A percentile compares a stretch with the other conserved stretches of the same genome.
phyloP scores from a whole-genome alignment of 139 green algal species.

The Microglena sp. region DNA sequence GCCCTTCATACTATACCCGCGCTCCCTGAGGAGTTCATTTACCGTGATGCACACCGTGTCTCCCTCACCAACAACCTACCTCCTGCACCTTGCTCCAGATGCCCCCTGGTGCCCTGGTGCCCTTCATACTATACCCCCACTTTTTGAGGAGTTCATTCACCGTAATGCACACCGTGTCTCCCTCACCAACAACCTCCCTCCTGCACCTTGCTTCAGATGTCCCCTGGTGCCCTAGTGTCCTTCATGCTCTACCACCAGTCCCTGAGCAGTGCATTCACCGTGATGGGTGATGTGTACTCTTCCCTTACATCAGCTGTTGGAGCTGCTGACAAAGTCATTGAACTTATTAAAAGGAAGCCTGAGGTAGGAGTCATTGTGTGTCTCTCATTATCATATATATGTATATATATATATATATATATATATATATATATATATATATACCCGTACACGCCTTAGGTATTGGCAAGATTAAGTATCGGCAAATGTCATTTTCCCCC shows the following conservation, averaged over 20 bases:
- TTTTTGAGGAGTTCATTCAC: constrained; percentile 50
- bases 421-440: no score
- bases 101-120: constrained; percentile 44
- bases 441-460: no score
- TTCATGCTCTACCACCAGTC: constrained; percentile 81
- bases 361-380: no score
- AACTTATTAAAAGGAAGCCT: constrained; percentile 34
- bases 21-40: constrained; percentile 54
- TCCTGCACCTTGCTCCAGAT: no score
- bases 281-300: constrained; percentile 69
- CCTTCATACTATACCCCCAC: constrained; percentile 79
- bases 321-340: constrained; percentile 68
- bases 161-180: constrained; percentile 66
- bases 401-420: no score
- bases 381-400: no score
- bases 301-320: constrained; percentile 64
- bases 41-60: constrained; percentile 65
- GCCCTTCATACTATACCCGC: constrained; percentile 77
- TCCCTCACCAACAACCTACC: constrained; percentile 48
- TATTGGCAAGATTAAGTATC: no score
- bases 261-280: constrained; percentile 55
- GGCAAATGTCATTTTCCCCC: no score
- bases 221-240: constrained; percentile 43
- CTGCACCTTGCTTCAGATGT: no score
- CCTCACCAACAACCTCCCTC: constrained; percentile 55